phyloP scores from a whole-genome alignment of 2,329 filamentous ascomycete genomes.

The Sporothrix variecibatus region DNA sequence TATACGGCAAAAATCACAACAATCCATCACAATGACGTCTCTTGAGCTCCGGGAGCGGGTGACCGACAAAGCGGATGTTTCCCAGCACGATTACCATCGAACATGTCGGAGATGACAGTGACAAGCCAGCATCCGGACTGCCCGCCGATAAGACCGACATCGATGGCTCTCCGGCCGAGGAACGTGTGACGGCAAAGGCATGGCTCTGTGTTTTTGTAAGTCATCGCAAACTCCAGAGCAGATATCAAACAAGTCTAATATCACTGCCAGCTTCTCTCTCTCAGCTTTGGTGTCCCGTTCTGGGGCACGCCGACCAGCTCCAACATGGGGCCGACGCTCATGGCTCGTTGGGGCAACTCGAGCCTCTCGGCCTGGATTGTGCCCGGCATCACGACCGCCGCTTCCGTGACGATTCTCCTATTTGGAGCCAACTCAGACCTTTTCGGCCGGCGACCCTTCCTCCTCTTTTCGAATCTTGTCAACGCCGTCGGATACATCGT shows the following conservation, averaged over 20 bases:
- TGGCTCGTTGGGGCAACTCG: constrained; percentile 13
- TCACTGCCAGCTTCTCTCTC: background rate
- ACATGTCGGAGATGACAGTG: background rate
- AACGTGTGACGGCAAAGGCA: background rate
- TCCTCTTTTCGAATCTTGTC: constrained; percentile 23
- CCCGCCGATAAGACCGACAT: background rate
- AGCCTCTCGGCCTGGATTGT: constrained; percentile 12
- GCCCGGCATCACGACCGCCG: constrained; percentile 12
- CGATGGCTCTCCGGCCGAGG: background rate
- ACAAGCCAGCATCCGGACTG: background rate
- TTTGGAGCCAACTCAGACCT: constrained; percentile 25
- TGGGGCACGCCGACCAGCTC: constrained; percentile 11
- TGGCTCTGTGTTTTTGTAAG: constrained; percentile 15
- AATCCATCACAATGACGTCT: background rate
- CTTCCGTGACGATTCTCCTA: constrained; percentile 11
- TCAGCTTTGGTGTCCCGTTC: constrained; percentile 14
- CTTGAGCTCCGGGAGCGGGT: background rate
- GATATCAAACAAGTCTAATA: background rate
- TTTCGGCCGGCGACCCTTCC: constrained; percentile 23
- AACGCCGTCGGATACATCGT: constrained; percentile 19
- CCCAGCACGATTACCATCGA: constrained; percentile 46
- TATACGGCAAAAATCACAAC: background rate
- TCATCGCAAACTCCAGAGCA: background rate
- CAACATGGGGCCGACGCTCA: constrained; percentile 8
- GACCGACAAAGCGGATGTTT: constrained; percentile 17